Conservation (phyloP, 2,329 filamentous ascomycete species). For the Diaporthe sp. region DNA sequence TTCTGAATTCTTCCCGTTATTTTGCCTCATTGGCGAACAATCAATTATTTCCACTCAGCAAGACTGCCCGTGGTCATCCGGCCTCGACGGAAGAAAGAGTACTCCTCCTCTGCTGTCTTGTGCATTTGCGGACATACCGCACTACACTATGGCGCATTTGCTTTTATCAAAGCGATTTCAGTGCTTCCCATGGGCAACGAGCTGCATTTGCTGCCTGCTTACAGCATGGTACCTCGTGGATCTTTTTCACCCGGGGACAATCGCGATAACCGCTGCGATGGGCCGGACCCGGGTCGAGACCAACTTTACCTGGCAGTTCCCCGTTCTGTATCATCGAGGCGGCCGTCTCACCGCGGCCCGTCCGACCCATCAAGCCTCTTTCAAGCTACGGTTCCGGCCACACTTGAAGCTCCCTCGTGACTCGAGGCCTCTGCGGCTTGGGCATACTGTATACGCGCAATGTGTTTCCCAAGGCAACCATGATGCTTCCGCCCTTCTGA, state of each 20-base stretch:
- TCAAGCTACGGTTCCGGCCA: neutral
- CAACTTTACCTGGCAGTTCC: slow-evolving; percentile 13
- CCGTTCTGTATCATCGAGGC: slow-evolving; percentile 13
- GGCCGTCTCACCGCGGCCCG: slow-evolving; percentile 19
- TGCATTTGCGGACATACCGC: neutral
- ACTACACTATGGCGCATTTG: neutral
- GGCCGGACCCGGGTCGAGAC: slow-evolving; percentile 5
- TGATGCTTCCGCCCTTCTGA: neutral
- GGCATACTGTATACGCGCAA: neutral
- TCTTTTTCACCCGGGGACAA: no score
- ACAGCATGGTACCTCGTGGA: no score
- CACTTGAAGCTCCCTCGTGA: neutral
- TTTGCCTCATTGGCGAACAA: neutral
- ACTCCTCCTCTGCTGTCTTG: neutral
- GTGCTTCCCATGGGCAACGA: neutral
- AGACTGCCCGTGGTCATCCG: neutral
- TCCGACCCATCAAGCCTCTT: neutral
- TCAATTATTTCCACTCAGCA: neutral
- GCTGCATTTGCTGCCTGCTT: neutral
- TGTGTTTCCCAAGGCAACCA: neutral
- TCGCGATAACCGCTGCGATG: neutral
- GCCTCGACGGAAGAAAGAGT: neutral
- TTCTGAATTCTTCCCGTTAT: neutral
- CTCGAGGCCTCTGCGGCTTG: slow-evolving; percentile 2
- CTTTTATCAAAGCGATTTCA: neutral